phyloP scores from a whole-genome alignment of 495 filamentous ascomycete genomes.

The Tuber magnatum region DNA sequence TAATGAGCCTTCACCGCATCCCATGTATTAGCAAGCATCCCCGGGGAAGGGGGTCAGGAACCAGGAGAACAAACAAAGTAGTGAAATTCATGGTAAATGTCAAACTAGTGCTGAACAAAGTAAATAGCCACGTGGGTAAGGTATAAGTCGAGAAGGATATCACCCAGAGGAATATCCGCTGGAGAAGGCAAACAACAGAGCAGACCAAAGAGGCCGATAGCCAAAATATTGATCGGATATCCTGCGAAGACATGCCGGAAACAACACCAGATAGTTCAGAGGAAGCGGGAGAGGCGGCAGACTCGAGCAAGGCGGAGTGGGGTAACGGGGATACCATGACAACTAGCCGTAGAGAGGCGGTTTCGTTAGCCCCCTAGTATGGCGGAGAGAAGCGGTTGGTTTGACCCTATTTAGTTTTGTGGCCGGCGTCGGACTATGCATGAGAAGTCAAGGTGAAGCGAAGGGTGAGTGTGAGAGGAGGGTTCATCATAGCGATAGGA shows the following conservation, averaged over 20 bases:
- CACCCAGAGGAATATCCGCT: constrained; percentile 68
- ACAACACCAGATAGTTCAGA: constrained; percentile 14
- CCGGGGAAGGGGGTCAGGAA: not conserved
- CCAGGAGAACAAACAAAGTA: constrained; percentile 58
- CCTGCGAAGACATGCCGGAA: constrained; percentile 17
- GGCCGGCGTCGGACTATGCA: not conserved
- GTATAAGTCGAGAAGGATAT: constrained; percentile 84
- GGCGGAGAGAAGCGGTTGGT: not conserved
- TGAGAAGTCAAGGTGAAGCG: not conserved
- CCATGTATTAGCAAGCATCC: constrained; percentile 31
- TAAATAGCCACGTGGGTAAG: constrained; percentile 81
- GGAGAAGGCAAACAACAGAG: constrained; percentile 58
- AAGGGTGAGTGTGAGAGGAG: not conserved
- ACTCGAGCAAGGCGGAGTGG: constrained; percentile 14
- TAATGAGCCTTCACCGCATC: constrained; percentile 57
- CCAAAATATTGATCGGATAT: constrained; percentile 41
- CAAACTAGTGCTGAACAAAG: constrained; percentile 85
- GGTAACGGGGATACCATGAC: constrained; percentile 12
- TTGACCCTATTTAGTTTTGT: not conserved
- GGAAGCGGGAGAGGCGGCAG: constrained; percentile 9
- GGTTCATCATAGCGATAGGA: not conserved
- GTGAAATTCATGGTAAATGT: constrained; percentile 99
- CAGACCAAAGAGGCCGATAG: constrained; percentile 42
- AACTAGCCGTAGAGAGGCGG: not conserved
- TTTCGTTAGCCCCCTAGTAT: not conserved